Percentiles rank a stretch among this genome's conserved stretches.
These are phyloP conservation scores for Suhomyces wounanorum DNA, from an alignment of 1,139 yeast species.

Conservation along the genomic window DNA sequence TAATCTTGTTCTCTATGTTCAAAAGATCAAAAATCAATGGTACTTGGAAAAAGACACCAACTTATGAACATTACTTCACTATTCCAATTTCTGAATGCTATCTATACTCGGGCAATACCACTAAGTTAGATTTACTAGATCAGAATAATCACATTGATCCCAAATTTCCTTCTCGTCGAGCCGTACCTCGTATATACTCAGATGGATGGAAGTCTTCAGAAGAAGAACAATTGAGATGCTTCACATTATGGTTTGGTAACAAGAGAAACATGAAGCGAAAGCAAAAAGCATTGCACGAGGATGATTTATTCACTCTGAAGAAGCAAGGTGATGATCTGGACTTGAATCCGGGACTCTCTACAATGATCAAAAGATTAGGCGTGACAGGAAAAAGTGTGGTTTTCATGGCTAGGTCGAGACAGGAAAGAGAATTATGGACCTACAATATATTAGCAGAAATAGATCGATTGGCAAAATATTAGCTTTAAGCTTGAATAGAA, in stretches of 20 bases:
- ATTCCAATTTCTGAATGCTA: slow-evolving; percentile 70
- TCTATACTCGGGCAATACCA: slow-evolving; percentile 68
- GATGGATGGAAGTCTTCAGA: slow-evolving; percentile 89
- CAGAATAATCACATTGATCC: slow-evolving; percentile 48
- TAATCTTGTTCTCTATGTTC: slow-evolving; percentile 53
- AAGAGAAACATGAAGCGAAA: slow-evolving; percentile 46
- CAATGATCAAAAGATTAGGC: slow-evolving; percentile 57
- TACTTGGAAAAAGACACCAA: slow-evolving; percentile 43
- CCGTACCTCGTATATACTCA: slow-evolving; percentile 68
- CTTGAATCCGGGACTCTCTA: slow-evolving; percentile 45
- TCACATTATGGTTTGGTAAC: slow-evolving; percentile 81
- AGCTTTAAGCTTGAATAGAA: background rate
- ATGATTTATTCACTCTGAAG: background rate
- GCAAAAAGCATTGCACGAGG: background rate
- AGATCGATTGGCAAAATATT: slow-evolving; percentile 46
- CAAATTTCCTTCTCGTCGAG: slow-evolving; percentile 53
- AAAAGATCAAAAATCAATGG: slow-evolving; percentile 51
- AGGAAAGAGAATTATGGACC: slow-evolving; percentile 86
- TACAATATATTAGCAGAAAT: slow-evolving; percentile 61
- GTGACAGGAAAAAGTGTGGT: slow-evolving; percentile 68
- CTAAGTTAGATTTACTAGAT: slow-evolving; percentile 57
- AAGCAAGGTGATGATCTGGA: slow-evolving; percentile 6
- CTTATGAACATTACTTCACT: slow-evolving; percentile 52
- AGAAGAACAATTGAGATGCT: slow-evolving; percentile 69
- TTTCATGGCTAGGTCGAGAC: slow-evolving; percentile 79